Conservation (phyloP, 2,329 filamentous ascomycete species). For the Pseudogymnoascus sp. region DNA sequence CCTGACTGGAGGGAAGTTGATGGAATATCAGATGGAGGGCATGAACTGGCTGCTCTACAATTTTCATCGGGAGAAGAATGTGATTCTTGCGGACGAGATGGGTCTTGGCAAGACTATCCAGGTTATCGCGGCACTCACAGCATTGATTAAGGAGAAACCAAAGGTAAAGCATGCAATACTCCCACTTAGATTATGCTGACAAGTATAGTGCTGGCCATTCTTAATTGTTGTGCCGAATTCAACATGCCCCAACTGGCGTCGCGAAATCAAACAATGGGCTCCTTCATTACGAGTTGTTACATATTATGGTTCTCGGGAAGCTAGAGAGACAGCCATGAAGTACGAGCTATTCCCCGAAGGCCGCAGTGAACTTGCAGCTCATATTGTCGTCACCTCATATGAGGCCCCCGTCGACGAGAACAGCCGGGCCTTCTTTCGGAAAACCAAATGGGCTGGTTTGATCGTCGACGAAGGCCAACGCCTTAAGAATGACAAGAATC, state of each 20-base stretch:
- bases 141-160: constrained; percentile 59
- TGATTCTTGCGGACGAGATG: constrained; percentile 96
- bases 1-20: constrained; percentile 71
- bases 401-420: constrained; percentile 74
- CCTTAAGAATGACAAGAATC: constrained; percentile 84
- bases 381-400: constrained; percentile 92
- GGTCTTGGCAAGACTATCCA: constrained; percentile 96
- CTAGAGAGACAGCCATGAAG: constrained; percentile 69
- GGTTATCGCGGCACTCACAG: constrained; percentile 73
- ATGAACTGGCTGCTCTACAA: constrained; percentile 94
- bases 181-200: constrained; percentile 39
- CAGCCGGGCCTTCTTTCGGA: constrained; percentile 57
- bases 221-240: constrained; percentile 90
- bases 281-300: constrained; percentile 82
- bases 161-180: constrained; percentile 19
- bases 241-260: constrained; percentile 94
- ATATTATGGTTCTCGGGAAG: constrained; percentile 72
- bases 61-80: constrained; percentile 74
- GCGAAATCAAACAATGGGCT: constrained; percentile 91
- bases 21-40: constrained; percentile 89
- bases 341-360: constrained; percentile 76
- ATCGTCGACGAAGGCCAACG: constrained; percentile 94
- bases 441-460: constrained; percentile 76
- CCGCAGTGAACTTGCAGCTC: constrained; percentile 66
- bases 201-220: constrained; percentile 69